Base-by-base conservation (phyloP, 1,139 yeast species). In the Nakaseomyces glabratus region DNA sequence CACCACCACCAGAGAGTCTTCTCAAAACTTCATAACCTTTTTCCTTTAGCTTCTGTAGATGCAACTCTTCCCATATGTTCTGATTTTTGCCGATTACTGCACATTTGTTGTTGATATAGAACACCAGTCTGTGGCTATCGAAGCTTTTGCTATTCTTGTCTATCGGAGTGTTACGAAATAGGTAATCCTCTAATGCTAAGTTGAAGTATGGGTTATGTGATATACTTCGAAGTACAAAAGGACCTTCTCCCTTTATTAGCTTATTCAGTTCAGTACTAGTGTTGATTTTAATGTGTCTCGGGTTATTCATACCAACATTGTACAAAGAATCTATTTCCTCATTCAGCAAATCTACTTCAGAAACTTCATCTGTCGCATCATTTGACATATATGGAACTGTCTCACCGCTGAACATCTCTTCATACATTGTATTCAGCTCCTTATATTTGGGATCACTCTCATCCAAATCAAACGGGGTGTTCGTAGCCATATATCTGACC, bases 51-150 rank as follows among this genome's bases (percentile, higher is more conserved):
- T 74, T 50, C 0, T 76, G 71, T 3, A 90, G 42, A 49, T 84
- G 81, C 20, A 79, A 71, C 53, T 90, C 99, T 40, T 76, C 72
- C 88, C 93, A 90, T 1, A 96, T 94, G 46, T 86, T 90, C 56
- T 93, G 98, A 55, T 90, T 90, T 52, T 93, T 84, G 0, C 98
- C 98, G n/a, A 90, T 66, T 2, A 93, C 95, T 20, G 88, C 88
- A 57, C 95, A 84, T 0, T 93, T 85, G 1, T 73, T 60, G 53
- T 93, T 90, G 22, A 71, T 66, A 51, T 90, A 93, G 40, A 90
- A 68, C 44, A 86, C 55, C 20, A 90, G 61, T 40, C 93, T 60
- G 41, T 72, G 71, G 34, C 62, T 62, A 25, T 35, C 18, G 41
- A 40, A 28, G 34, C 33, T 4, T 44, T 46, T 15, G 20, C 40